Evolutionary conservation across 345 rosid genomes (phyloP).

Genomic region (Xanthoceras sorbifolium): DNA sequence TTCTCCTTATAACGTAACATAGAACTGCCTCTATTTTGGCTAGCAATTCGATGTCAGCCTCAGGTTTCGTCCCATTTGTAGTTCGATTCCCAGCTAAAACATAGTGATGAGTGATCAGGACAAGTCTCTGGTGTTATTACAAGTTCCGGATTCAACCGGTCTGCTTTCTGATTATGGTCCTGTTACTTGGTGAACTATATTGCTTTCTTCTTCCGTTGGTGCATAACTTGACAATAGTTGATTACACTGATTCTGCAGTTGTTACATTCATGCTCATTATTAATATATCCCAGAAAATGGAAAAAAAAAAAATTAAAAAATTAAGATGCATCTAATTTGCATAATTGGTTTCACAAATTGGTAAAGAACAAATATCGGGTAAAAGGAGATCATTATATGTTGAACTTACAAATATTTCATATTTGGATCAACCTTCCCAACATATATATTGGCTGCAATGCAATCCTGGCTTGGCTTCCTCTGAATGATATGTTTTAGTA

Average conservation of each 20-base stretch:
- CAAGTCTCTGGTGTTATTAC: slow-evolving; percentile 3
- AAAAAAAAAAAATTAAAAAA: not conserved
- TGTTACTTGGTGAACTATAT: not conserved
- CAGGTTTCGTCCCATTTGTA: not conserved
- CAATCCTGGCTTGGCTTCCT: too few relatives aligned
- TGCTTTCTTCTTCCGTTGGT: slow-evolving; percentile 1
- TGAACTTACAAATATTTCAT: too few relatives aligned
- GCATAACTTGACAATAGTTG: slow-evolving; percentile 8
- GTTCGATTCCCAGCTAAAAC: not conserved
- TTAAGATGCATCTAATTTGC: not conserved
- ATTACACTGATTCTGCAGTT: slow-evolving; percentile 18
- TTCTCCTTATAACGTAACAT: slow-evolving; percentile 42
- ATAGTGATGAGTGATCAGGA: slow-evolving; percentile 1
- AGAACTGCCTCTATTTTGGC: slow-evolving; percentile 39
- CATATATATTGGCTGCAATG: too few relatives aligned
- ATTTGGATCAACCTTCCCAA: too few relatives aligned
- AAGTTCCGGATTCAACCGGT: not conserved
- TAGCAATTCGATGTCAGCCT: slow-evolving; percentile 17
- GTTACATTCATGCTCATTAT: not conserved
- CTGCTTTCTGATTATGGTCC: slow-evolving; percentile 1
- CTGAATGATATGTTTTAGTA: too few relatives aligned
- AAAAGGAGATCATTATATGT: too few relatives aligned
- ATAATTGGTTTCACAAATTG: too few relatives aligned
- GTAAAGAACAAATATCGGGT: too few relatives aligned
- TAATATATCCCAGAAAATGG: not conserved